phyloP scores from a whole-genome alignment of 1,139 yeast species.

The Pichia cactophila region DNA sequence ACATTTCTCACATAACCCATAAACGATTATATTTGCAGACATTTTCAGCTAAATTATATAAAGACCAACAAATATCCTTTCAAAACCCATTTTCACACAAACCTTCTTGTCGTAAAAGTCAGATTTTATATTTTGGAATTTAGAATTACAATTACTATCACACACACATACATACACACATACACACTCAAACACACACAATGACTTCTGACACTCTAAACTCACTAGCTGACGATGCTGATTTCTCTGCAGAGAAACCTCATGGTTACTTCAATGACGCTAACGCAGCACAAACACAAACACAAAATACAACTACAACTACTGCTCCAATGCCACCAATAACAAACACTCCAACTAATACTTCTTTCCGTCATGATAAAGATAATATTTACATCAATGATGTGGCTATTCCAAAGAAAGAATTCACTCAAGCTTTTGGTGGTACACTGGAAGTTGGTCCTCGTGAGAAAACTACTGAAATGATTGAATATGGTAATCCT shows the following conservation, averaged over 20 bases:
- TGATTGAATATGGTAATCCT: constrained; percentile 28
- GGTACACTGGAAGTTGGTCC: constrained; percentile 28
- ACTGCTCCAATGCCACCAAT: constrained; percentile 5
- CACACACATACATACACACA: neutral
- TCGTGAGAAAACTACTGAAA: constrained; percentile 22
- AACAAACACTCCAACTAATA: constrained; percentile 8
- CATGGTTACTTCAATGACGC: neutral
- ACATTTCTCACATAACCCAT: too few species aligned
- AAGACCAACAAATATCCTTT: too few species aligned
- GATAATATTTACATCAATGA: constrained; percentile 29
- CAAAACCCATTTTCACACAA: too few species aligned
- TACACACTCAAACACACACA: neutral
- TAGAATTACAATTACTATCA: too few species aligned
- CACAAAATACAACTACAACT: neutral
- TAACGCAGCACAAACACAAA: neutral
- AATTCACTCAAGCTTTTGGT: constrained; percentile 29
- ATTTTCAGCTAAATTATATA: too few species aligned
- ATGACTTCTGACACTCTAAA: neutral
- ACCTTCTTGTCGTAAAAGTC: too few species aligned
- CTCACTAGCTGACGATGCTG: neutral
- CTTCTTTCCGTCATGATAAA: constrained; percentile 17
- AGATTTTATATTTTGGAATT: too few species aligned
- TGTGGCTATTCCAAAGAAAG: constrained; percentile 25
- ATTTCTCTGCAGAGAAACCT: neutral
- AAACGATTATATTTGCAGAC: too few species aligned